Evolutionary conservation across 805 yeast species (phyloP), one percentile per base, ranked within the genome.

Genomic region (Wickerhamomyces kurtzmanii): DNA sequence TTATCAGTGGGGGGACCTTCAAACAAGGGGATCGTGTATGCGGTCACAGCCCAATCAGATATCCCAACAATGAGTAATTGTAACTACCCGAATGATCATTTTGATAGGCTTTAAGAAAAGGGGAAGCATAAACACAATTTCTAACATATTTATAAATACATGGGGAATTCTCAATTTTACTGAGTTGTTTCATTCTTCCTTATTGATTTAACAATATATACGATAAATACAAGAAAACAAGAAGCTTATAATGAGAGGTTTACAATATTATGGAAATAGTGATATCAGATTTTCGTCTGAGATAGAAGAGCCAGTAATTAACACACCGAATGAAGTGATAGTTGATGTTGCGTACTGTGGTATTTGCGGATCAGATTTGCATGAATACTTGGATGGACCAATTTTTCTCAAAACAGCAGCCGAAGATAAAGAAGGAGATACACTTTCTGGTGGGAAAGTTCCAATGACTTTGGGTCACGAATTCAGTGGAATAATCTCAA

Each of bases 391-490:
- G 23, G 74, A 67, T 15, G 83, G 79, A 3, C 79, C 80, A 12
- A 69, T 71, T 31, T 71, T 75, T 36, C 65, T 68, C 49, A 65
- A 65, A n/a, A 57, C 62, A 33, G 59, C 49, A 23, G 58, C 60
- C 14, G 19, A 43, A n/a, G 20, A 22, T 3, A 19, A 17, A 22
- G 17, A 23, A 13, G 51, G 51, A 23, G 51, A 46, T 21, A 37
- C 32, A 22, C 43, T 46, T 32, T 34, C 41, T 15, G 49, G 51
- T 12, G 39, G 42, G 29, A 68, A 66, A 29, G 53, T 70, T 34
- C 77, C 77, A n/a, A 51, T 70, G 38, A 73, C 70, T 13, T 66
- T 75, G 26, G 77, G 77, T 33, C 77, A 70, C 49, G 77, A 70
- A 49, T 72, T 75, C 52, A 71, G 73, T 20, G 76, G 77, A 43